Base-by-base conservation (phyloP, 306 rosid genomes). In the Amphicarpaea edgeworthii region DNA sequence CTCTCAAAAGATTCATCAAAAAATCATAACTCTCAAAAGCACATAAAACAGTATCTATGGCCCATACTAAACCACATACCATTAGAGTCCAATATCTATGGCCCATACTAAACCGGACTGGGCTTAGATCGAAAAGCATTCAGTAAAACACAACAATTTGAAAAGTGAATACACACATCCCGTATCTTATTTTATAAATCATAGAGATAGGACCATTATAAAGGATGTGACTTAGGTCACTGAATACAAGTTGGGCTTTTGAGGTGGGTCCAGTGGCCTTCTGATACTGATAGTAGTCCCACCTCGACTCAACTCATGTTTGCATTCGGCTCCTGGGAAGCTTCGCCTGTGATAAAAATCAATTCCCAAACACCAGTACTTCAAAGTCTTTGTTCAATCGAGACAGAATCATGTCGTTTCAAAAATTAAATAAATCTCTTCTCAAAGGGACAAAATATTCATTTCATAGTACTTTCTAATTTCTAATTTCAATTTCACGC, bases 261-360 rank as follows among this genome's bases (percentile, higher is more conserved):
- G 45, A 54, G 37, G 26, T 17, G 54, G 41, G 67, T 26, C 77
- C 77, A 23, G 2, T 50, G 24, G n/a, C n/a, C n/a, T n/a, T n/a
- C 4, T 38, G 21, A 0, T 49, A n/a, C 4, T 53, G 5, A 72
- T 8, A 21, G 21, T 15, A 55, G 67, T 40, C 77, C 43, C 43
- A 10, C 45, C 9, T 45, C 15, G 0, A 0, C 7, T 10, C 4
- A n/a, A 30, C 41, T 59, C 70, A 7, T 28, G 32, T 16, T 73
- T 59, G n/a, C 14, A 11, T 42, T 59, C 12, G 55, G 41, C 54
- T 55, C 16, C 76, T 14, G 12, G 43, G 32, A 63, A 59, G 21
- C 7, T 43, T 40, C 65, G 15, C 46, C 19, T 11, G 34, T 6
- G 20, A 58, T 3, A 61, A 7, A 1, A 32, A 32, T n/a, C 12